Base-by-base conservation (phyloP, 768 basidiomycete genomes). In the Auricularia sp. region DNA sequence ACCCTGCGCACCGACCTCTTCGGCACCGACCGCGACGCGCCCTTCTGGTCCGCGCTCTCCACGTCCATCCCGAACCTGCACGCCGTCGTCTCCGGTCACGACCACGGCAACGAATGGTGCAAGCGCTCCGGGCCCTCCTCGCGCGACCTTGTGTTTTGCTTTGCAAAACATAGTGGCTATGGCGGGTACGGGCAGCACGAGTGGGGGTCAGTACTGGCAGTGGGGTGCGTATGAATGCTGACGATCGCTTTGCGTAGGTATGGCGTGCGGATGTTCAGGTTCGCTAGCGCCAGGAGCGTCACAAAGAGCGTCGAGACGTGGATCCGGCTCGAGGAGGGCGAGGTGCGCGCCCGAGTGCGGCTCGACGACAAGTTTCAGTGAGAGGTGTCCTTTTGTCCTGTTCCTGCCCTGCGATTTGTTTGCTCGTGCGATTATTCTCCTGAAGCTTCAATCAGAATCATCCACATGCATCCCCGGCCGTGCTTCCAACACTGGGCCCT, bases 31-130 rank as follows among this genome's bases (percentile, higher is more conserved):
- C 81, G 81, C 61, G 88, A 90, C 68, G 68, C 74, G 36, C 75
- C 80, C 0, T 92, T 88, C 76, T 90, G 85, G 86, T 75, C 82
- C 54, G 75, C 86, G 0, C 71, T 89, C 61, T 85, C 81, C 51
- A 71, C 71, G 21, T 77, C 86, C 58, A 79, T 90, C 68, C 82
- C 82, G 73, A 88, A 89, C 67, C 72, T 90, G 5, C 84, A 83
- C 61, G 88, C 82, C 0, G 80, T 89, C 45, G 77, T 90, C 34
- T 89, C 86, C 2, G 88, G 89, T 51, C 89, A 90, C 64, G 89
- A 88, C 71, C 89, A 91, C 67, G 89, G 89, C 1, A 81, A 90
- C 65, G 88, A 90, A 71, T 91, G 89, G 89, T 91, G 81, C 82
- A 7, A 83, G 87, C 18, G 86, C 89, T 66, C 80, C 81, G 56